Conservation (phyloP, 2,329 filamentous ascomycete genomes). For the Trichoderma aggressivum region DNA sequence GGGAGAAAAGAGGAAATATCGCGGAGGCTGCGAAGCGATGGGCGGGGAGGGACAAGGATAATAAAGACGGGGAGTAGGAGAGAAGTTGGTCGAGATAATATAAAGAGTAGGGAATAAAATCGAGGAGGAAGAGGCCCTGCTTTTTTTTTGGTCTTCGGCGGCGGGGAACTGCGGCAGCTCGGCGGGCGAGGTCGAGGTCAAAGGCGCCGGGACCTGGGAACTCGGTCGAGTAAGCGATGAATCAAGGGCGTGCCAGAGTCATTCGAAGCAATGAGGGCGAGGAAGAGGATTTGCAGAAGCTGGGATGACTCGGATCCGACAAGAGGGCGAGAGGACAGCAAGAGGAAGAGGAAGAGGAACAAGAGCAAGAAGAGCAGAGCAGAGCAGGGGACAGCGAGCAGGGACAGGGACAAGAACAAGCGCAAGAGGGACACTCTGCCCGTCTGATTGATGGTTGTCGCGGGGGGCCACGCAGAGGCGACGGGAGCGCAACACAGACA, state of each 20-base stretch:
- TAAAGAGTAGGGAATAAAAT: background rate
- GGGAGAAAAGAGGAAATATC: conserved; percentile 15
- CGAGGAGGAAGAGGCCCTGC: background rate
- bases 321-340: background rate
- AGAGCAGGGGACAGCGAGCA: background rate
- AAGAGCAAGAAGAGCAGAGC: background rate
- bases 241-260: conserved; percentile 17
- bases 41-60: background rate
- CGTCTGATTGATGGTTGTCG: background rate
- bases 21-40: conserved; percentile 7
- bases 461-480: background rate
- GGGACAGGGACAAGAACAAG: conserved; percentile 4
- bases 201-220: conserved; percentile 17
- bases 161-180: conserved; percentile 7
- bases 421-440: conserved; percentile 2
- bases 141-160: background rate
- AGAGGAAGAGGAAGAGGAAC: background rate
- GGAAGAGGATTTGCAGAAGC: background rate
- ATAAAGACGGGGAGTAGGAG: background rate
- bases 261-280: conserved; percentile 4
- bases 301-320: background rate
- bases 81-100: background rate
- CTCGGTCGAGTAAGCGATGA: conserved; percentile 18
- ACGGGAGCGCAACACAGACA: background rate
- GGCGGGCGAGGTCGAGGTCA: conserved; percentile 9